Evolutionary conservation across 257 asterid species (phyloP).

Genomic region (Solanum lycopersicoides): DNA sequence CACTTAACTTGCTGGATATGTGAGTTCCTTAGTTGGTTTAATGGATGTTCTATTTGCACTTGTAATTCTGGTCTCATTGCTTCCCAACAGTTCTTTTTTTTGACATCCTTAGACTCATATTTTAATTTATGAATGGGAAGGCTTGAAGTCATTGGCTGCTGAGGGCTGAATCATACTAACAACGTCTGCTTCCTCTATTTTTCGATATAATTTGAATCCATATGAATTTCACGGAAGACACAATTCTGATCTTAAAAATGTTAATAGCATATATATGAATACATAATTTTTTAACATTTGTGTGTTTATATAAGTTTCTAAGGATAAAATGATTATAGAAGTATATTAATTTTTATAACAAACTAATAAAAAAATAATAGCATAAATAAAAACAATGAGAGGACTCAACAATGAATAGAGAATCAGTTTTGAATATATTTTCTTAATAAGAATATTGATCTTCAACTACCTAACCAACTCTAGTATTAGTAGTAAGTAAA

Average conservation of each 20-base stretch:
- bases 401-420: background rate
- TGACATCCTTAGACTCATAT: background rate
- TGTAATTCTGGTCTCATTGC: background rate
- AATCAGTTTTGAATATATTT: background rate
- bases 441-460: background rate
- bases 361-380: background rate
- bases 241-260: background rate
- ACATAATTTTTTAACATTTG: too few species aligned
- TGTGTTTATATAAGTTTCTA: too few species aligned
- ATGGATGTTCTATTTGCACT: background rate
- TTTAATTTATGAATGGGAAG: background rate
- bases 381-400: background rate
- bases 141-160: background rate
- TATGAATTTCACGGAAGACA: background rate
- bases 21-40: background rate
- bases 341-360: too few species aligned
- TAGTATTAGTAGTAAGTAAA: background rate
- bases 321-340: background rate
- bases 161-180: background rate
- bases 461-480: background rate
- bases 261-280: background rate
- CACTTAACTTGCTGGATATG: background rate
- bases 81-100: background rate
- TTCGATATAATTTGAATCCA: background rate
- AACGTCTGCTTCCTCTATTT: background rate